phyloP scores from a whole-genome alignment of 208 protist species.

The Trypanosoma cruzi region DNA sequence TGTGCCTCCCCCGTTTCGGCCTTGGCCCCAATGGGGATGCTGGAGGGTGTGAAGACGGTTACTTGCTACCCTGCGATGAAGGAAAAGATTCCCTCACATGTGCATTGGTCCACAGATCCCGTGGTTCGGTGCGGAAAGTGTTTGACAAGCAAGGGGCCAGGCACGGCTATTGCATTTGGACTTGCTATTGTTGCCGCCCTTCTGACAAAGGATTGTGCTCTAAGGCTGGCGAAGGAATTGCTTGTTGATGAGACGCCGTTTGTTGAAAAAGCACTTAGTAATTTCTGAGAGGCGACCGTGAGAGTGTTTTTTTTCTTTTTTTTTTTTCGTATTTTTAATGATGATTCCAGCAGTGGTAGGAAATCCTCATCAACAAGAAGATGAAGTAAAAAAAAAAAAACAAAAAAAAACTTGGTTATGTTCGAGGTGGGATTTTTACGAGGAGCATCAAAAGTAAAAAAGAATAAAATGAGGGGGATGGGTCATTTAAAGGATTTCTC shows the following conservation, averaged over 20 bases:
- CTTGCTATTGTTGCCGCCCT: slow-evolving; percentile 75
- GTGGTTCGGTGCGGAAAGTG: slow-evolving; percentile 85
- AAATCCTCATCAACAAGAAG: not conserved
- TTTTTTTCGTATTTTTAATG: slow-evolving; percentile 1
- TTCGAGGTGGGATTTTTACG: no score
- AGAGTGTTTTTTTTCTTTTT: slow-evolving; percentile 8
- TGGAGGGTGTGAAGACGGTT: slow-evolving; percentile 69
- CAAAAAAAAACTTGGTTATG: no score
- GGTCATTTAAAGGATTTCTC: no score
- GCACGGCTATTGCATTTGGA: slow-evolving; percentile 85
- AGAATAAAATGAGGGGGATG: no score
- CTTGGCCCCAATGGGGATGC: slow-evolving; percentile 68
- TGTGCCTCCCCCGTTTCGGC: slow-evolving; percentile 77
- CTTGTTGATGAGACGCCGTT: slow-evolving; percentile 53
- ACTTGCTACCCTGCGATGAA: slow-evolving; percentile 85
- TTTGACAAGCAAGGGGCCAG: slow-evolving; percentile 84
- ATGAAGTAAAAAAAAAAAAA: not conserved
- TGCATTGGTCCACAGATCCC: slow-evolving; percentile 49
- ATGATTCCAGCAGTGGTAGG: not conserved
- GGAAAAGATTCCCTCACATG: slow-evolving; percentile 60
- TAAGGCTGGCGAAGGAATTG: slow-evolving; percentile 68
- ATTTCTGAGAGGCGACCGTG: slow-evolving; percentile 12
- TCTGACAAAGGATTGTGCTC: slow-evolving; percentile 54
- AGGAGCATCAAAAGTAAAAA: no score
- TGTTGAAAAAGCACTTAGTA: slow-evolving; percentile 25